Percentiles rank a stretch among this genome's conserved stretches.
phyloP scores from a whole-genome alignment of 176 grass and related monocot genomes.

The Hordeum marinum region DNA sequence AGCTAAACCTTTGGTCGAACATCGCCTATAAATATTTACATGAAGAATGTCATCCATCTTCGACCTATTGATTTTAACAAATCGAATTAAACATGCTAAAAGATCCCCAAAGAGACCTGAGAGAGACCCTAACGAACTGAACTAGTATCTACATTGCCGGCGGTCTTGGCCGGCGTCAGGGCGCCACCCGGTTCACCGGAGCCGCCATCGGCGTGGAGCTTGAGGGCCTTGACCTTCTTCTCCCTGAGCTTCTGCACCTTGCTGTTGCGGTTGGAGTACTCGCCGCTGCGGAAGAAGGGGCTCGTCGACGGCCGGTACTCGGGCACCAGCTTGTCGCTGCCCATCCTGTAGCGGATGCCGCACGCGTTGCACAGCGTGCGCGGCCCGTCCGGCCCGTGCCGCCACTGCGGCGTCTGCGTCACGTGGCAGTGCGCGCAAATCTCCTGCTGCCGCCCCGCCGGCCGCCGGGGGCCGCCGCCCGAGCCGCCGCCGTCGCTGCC shows the following conservation, averaged over 20 bases:
- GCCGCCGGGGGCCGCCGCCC: background rate
- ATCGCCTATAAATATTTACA: background rate
- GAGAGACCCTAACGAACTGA: background rate
- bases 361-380: constrained; percentile 68
- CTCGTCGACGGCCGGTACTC: constrained; percentile 50
- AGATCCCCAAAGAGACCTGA: background rate
- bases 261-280: constrained; percentile 49
- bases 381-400: constrained; percentile 30
- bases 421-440: constrained; percentile 33
- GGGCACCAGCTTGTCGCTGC: constrained; percentile 15
- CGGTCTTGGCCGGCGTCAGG: background rate
- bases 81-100: background rate
- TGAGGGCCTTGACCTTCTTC: background rate
- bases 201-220: background rate
- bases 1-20: background rate
- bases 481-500: no score
- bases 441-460: background rate
- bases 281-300: constrained; percentile 24
- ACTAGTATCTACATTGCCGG: background rate
- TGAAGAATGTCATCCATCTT: background rate
- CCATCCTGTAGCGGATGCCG: constrained; percentile 32
- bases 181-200: background rate
- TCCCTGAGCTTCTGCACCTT: constrained; percentile 34
- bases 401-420: constrained; percentile 55
- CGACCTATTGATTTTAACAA: background rate